Evolutionary conservation across 2,329 filamentous ascomycete genomes (phyloP), one percentile per base, ranked within the genome.

Genomic region (Pezicula rhizophila): DNA sequence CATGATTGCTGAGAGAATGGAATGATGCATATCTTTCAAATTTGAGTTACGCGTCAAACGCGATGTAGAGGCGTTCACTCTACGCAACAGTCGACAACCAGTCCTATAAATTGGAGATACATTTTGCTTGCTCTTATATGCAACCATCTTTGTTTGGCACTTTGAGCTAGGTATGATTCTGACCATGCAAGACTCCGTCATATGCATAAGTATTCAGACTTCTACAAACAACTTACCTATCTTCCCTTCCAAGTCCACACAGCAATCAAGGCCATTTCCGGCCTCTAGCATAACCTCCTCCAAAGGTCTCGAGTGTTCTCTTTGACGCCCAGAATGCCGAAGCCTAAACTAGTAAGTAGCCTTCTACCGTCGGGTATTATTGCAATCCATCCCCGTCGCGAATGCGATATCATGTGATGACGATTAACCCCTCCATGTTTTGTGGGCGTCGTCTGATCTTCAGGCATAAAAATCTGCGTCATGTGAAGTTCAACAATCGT

Each of bases 1-100:
- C 11, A 53, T 37, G 5, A 50, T 38, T 33, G 20, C 20, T 25
- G 20, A 33, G 45, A 53, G 11, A 31, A 48, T 8, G 28, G 41
- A 37, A 38, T 42, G 47, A 23, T 40, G 31, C 50, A 52, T 52
- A 8, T 40, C 20, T 15, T 12, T 20, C 38, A 15, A 20, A 23
- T 18, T 23, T 23, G 23, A 23, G 23, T 7, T 23, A 7, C 23
- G 4, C 23, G 23, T 23, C 23, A 23, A 23, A 23, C 6, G 23
- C 23, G 23, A 23, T 23, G 23, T 5, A 23, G 23, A 23, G 23
- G 23, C 4, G 23, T 23, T 23, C 6, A 23, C 23, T 23, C 23
- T 23, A 23, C 8, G 7, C 8, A 10, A 3, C 28, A 10, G 7
- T 31, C 12, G 28, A 31, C 28, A 31, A 31, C 28, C 3, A 10